Evolutionary conservation across 169 alveolate species (phyloP).

Genomic region (Eimeria necatrix): DNA sequence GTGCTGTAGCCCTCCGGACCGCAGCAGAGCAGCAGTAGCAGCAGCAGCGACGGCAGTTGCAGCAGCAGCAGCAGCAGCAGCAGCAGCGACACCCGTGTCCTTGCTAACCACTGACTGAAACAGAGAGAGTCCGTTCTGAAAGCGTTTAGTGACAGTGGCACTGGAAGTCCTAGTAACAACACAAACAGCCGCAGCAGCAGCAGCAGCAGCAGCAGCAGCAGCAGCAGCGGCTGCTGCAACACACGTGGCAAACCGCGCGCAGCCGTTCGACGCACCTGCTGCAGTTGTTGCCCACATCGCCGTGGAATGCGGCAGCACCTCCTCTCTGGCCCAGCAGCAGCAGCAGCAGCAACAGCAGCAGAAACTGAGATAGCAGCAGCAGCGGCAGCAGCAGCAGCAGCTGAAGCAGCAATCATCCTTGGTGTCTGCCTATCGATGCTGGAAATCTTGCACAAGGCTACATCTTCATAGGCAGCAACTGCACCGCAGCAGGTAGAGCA

Average conservation of each 20-base stretch:
- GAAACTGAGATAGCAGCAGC: neutral
- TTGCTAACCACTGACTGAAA: neutral
- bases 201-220: conserved; percentile 10
- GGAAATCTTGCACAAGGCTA: neutral
- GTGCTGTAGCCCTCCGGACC: neutral
- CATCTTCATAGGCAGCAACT: no score
- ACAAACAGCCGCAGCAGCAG: neutral
- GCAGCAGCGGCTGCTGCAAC: neutral
- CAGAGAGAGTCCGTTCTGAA: neutral
- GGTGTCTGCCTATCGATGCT: neutral
- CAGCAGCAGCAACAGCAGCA: conserved; percentile 1
- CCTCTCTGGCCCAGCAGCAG: neutral
- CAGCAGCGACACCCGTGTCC: neutral
- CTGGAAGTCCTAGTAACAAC: neutral
- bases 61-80: conserved; percentile 22
- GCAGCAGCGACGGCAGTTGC: conserved; percentile 18
- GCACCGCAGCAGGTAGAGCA: no score
- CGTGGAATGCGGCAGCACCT: no score
- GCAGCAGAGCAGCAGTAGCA: conserved; percentile 14
- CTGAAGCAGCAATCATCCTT: neutral
- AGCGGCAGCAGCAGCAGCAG: conserved; percentile 2
- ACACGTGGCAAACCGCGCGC: neutral
- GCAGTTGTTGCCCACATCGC: neutral
- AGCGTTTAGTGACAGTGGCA: conserved; percentile 1
- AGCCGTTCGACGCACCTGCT: neutral